Evolutionary conservation across 495 filamentous ascomycete genomes (phyloP).

Genomic region (Aspergillus diversus): DNA sequence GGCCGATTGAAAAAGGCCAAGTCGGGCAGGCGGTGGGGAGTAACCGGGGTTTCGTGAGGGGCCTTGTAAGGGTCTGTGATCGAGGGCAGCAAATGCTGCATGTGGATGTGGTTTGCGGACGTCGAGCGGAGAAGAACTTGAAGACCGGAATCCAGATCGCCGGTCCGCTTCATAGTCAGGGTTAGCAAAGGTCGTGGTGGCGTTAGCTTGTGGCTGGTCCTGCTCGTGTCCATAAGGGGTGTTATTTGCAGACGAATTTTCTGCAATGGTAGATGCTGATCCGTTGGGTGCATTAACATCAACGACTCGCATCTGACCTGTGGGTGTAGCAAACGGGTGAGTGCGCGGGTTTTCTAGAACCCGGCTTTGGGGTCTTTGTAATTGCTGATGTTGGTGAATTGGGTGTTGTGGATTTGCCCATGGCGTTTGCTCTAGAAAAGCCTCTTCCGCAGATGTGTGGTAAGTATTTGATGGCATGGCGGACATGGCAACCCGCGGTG

Average conservation of each 20-base stretch:
- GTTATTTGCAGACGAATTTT: conserved; percentile 53
- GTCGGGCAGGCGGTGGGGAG: conserved; percentile 43
- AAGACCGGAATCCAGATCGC: conserved; percentile 46
- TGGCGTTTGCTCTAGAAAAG: conserved; percentile 79
- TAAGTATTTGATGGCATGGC: conserved; percentile 43
- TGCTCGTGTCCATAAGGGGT: conserved; percentile 51
- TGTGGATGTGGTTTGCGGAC: conserved; percentile 46
- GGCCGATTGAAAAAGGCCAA: conserved; percentile 40
- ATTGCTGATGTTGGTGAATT: conserved; percentile 58
- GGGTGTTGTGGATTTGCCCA: conserved; percentile 91
- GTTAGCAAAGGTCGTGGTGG: conserved; percentile 32
- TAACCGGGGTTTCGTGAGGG: conserved; percentile 38
- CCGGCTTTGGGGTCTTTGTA: conserved; percentile 40
- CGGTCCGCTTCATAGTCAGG: conserved; percentile 45
- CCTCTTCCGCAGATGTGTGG: conserved; percentile 70
- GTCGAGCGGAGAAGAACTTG: conserved; percentile 50
- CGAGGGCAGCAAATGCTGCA: conserved; percentile 30
- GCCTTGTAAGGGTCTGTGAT: conserved; percentile 34
- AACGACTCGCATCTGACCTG: conserved; percentile 54
- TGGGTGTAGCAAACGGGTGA: conserved; percentile 55
- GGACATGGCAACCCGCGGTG: conserved; percentile 37
- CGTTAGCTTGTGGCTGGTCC: conserved; percentile 31
- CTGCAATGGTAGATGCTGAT: conserved; percentile 60
- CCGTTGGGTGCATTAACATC: conserved; percentile 58
- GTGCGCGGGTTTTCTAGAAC: conserved; percentile 33